Percentiles rank a stretch among this genome's conserved stretches.
Evolutionary conservation across 2,329 filamentous ascomycete species (phyloP).

Genomic region (Sporothrix brasiliensis): DNA sequence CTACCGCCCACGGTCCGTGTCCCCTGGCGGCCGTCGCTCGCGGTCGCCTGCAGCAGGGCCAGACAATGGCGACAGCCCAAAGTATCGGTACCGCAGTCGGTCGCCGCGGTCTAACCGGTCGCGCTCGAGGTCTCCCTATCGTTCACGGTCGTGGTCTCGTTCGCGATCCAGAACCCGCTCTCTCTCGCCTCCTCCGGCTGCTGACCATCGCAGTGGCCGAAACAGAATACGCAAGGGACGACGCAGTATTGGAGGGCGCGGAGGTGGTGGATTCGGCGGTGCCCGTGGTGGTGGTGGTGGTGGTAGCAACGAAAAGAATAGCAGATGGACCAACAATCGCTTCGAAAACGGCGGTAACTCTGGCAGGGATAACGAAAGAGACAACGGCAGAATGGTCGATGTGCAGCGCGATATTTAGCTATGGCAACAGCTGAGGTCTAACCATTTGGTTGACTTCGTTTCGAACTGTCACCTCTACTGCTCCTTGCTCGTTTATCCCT

Average conservation of each 20-base stretch:
- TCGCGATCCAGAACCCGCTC: slow-evolving; percentile 25
- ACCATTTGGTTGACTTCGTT: background rate
- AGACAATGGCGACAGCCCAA: slow-evolving; percentile 40
- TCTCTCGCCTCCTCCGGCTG: slow-evolving; percentile 2
- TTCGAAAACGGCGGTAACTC: background rate
- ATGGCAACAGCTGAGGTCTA: background rate
- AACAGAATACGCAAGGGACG: slow-evolving; percentile 9
- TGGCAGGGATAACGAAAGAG: background rate
- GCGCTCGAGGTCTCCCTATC: slow-evolving; percentile 38
- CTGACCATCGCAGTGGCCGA: slow-evolving; percentile 11
- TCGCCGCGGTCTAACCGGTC: slow-evolving; percentile 48
- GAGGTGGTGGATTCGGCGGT: background rate
- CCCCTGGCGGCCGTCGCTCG: slow-evolving; percentile 51
- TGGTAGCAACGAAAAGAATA: background rate
- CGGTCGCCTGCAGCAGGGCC: slow-evolving; percentile 33
- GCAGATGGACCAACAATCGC: background rate
- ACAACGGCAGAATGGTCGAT: background rate
- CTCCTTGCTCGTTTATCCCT: background rate
- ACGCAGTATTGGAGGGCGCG: background rate
- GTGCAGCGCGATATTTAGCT: slow-evolving; percentile 14
- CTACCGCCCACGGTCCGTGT: slow-evolving; percentile 64
- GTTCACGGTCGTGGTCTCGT: slow-evolving; percentile 23
- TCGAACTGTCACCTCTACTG: background rate
- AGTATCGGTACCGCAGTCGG: slow-evolving; percentile 50
- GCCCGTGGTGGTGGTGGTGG: background rate